Conservation (phyloP, 2,329 filamentous ascomycete species). For the Metarhizium guizhouense region DNA sequence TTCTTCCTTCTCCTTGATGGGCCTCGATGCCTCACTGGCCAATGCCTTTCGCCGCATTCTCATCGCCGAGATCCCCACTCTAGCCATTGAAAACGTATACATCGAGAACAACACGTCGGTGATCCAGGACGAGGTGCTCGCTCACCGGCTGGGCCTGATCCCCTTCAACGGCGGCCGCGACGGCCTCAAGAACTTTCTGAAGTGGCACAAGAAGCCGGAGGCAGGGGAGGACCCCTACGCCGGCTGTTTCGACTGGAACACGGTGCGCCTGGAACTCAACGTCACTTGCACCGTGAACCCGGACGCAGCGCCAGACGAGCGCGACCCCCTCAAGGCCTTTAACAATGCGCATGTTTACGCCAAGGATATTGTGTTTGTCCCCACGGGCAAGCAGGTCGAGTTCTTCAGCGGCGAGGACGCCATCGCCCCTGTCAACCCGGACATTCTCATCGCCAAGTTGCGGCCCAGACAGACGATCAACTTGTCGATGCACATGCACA, state of each 20-base stretch:
- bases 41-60: constrained; percentile 97
- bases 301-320: constrained; percentile 61
- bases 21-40: constrained; percentile 84
- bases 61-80: constrained; percentile 85
- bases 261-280: constrained; percentile 67
- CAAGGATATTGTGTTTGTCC: constrained; percentile 65
- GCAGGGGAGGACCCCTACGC: constrained; percentile 53
- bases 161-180: constrained; percentile 74
- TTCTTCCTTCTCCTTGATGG: constrained; percentile 82
- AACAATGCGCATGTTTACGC: constrained; percentile 78
- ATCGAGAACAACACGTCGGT: constrained; percentile 96
- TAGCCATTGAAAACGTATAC: constrained; percentile 91
- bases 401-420: constrained; percentile 59
- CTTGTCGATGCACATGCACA: constrained; percentile 86
- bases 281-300: constrained; percentile 73
- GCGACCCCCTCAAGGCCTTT: constrained; percentile 77
- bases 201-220: constrained; percentile 67
- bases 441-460: constrained; percentile 91
- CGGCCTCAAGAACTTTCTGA: constrained; percentile 68
- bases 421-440: constrained; percentile 74
- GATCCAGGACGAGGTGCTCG: constrained; percentile 94
- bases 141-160: constrained; percentile 81
- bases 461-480: constrained; percentile 82
- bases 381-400: constrained; percentile 62
- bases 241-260: constrained; percentile 72